These are phyloP conservation scores for Nicotiana paniculata DNA, from an alignment of 257 asterid genomes.

Conservation along the genomic window DNA sequence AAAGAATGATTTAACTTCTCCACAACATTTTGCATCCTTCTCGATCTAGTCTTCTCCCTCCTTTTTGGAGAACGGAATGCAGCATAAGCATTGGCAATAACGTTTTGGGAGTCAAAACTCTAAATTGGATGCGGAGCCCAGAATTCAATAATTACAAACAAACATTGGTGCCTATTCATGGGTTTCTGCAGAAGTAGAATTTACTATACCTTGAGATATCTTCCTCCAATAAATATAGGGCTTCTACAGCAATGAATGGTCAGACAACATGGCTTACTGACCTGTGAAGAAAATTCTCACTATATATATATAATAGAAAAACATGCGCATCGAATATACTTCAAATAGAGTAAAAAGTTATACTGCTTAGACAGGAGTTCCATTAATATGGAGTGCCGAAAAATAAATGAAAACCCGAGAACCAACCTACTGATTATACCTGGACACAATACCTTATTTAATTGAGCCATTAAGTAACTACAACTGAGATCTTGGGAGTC, in stretches of 20 bases:
- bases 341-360: not conserved
- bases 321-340: not conserved
- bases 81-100: not conserved
- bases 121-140: not conserved
- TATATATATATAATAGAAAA: not conserved
- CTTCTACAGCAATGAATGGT: conserved; percentile 47
- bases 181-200: not conserved
- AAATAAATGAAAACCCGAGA: not conserved
- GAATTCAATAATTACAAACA: not conserved
- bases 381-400: conserved; percentile 4
- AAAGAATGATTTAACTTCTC: not conserved
- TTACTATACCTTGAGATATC: conserved; percentile 80
- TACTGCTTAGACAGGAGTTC: not conserved
- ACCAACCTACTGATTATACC: conserved; percentile 3
- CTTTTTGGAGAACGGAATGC: not conserved
- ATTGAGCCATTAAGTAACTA: conserved; percentile 25
- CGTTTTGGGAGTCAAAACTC: not conserved
- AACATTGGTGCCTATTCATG: not conserved
- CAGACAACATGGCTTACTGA: conserved; percentile 47
- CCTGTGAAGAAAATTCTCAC: conserved; percentile 36
- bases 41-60: not conserved
- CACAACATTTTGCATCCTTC: not conserved
- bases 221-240: conserved; percentile 80
- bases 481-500: conserved; percentile 27
- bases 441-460: conserved; percentile 42